These are phyloP conservation scores for Globisporangium acanthophoron DNA, from an alignment of 352 stramenopile genomes.

Conservation along the genomic window DNA sequence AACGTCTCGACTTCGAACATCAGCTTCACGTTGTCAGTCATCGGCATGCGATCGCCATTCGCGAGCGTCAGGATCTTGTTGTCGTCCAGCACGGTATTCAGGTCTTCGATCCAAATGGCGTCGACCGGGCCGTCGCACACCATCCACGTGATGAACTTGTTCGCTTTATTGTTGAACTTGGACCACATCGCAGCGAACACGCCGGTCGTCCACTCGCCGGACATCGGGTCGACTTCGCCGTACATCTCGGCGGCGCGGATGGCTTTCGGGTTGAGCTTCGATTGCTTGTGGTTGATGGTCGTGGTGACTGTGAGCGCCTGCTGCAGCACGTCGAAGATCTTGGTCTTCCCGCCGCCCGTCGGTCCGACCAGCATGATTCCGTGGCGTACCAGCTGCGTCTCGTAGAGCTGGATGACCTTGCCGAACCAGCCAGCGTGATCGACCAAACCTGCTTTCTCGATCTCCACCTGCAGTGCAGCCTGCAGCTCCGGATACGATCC, in stretches of 20 bases:
- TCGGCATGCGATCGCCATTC: constrained; percentile 97
- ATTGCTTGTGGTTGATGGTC: constrained; percentile 93
- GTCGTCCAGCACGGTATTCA: constrained; percentile 98
- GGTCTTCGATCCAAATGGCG: constrained; percentile 98
- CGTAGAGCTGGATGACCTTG: constrained; percentile 98
- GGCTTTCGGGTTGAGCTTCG: constrained; percentile 96
- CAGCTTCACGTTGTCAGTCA: constrained; percentile 97
- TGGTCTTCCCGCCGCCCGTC: constrained; percentile 96
- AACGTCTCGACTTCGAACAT: constrained; percentile 98
- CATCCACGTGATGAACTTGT: constrained; percentile 99
- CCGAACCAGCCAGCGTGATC: constrained; percentile 86
- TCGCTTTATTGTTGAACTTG: constrained; percentile 98
- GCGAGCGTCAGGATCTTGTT: constrained; percentile 97
- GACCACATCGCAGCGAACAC: constrained; percentile 98
- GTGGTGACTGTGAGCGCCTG: constrained; percentile 92
- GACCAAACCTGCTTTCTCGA: constrained; percentile 91
- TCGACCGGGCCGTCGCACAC: constrained; percentile 96
- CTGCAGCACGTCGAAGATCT: constrained; percentile 95
- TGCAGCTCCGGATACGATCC: constrained; percentile 96
- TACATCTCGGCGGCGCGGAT: constrained; percentile 98
- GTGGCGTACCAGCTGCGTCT: constrained; percentile 96
- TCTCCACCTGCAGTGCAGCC: constrained; percentile 72
- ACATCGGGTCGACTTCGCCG: constrained; percentile 95
- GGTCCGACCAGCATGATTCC: constrained; percentile 99
- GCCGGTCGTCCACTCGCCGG: constrained; percentile 96